Conservation (phyloP, 1,139 yeast genomes). For the Candida anutae region DNA sequence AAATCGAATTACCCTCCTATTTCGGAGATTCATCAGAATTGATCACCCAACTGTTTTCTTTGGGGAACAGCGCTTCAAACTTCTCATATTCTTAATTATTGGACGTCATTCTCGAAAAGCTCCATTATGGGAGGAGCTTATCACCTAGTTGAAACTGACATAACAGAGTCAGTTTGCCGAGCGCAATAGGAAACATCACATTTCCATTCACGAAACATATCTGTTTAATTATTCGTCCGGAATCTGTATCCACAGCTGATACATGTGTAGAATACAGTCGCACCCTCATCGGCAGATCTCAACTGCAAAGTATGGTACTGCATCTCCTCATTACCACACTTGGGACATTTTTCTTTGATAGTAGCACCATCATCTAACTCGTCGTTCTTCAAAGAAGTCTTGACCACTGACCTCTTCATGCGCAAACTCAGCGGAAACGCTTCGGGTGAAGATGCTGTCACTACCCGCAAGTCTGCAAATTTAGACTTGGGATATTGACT, state of each 20-base stretch:
- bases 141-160: too few relatives aligned
- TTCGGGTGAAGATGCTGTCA: slow-evolving; percentile 77
- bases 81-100: too few relatives aligned
- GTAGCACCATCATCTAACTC: slow-evolving; percentile 93
- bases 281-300: slow-evolving; percentile 99
- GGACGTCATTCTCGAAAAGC: too few relatives aligned
- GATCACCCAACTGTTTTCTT: too few relatives aligned
- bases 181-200: too few relatives aligned
- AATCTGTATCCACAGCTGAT: slow-evolving; percentile 86
- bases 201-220: too few relatives aligned
- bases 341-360: slow-evolving; percentile 93
- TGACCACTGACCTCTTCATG: slow-evolving; percentile 81
- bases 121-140: too few relatives aligned
- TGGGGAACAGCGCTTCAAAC: too few relatives aligned
- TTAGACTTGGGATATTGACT: slow-evolving; percentile 48
- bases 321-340: slow-evolving; percentile 98
- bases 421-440: slow-evolving; percentile 87
- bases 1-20: too few relatives aligned
- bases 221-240: slow-evolving; percentile 85
- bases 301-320: slow-evolving; percentile 92
- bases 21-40: too few relatives aligned
- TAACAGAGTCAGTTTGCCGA: too few relatives aligned
- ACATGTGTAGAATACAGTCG: slow-evolving; percentile 92
- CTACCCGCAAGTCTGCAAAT: slow-evolving; percentile 75
- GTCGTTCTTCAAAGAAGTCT: slow-evolving; percentile 67